Evolutionary conservation across 1,284 basidiomycete genomes (phyloP).

Genomic region (Kalmanozyma brasiliensis): DNA sequence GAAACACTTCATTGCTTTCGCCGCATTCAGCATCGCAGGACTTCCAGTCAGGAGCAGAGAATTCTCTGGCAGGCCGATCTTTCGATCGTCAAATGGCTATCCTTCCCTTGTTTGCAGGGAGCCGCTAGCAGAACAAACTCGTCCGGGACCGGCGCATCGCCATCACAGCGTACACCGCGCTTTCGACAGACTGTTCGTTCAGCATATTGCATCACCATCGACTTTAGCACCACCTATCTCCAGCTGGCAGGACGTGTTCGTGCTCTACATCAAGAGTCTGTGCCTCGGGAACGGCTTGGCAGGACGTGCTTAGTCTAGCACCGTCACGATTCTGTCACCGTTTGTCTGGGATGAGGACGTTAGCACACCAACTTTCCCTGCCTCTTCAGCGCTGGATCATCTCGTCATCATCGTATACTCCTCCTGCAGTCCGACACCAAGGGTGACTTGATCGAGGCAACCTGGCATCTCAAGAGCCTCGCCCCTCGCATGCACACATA

Average conservation of each 20-base stretch:
- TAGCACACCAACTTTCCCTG: slow-evolving; percentile 24
- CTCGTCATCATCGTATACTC: slow-evolving; percentile 18
- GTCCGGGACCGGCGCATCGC: too few species aligned
- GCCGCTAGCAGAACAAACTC: too few species aligned
- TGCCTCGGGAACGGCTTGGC: slow-evolving; percentile 42
- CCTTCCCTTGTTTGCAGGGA: too few species aligned
- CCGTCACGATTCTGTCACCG: slow-evolving; percentile 5
- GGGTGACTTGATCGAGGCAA: slow-evolving; percentile 59
- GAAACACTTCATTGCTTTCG: too few species aligned
- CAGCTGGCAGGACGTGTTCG: slow-evolving; percentile 37
- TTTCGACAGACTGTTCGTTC: too few species aligned
- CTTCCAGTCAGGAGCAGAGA: too few species aligned
- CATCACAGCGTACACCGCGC: background rate
- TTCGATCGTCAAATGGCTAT: too few species aligned
- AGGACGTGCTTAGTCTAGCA: background rate
- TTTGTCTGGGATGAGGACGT: slow-evolving; percentile 52
- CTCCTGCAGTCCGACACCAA: slow-evolving; percentile 35
- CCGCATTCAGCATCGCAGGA: too few species aligned
- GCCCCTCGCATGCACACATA: slow-evolving; percentile 52
- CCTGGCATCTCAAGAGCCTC: slow-evolving; percentile 54
- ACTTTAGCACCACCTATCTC: too few species aligned
- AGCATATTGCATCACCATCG: too few species aligned
- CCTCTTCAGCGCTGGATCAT: slow-evolving; percentile 27
- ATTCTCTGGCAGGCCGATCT: too few species aligned
- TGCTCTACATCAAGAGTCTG: slow-evolving; percentile 50